These are phyloP conservation scores for Miamiensis avidus DNA, from an alignment of 169 alveolate genomes.

Conservation along the genomic window DNA sequence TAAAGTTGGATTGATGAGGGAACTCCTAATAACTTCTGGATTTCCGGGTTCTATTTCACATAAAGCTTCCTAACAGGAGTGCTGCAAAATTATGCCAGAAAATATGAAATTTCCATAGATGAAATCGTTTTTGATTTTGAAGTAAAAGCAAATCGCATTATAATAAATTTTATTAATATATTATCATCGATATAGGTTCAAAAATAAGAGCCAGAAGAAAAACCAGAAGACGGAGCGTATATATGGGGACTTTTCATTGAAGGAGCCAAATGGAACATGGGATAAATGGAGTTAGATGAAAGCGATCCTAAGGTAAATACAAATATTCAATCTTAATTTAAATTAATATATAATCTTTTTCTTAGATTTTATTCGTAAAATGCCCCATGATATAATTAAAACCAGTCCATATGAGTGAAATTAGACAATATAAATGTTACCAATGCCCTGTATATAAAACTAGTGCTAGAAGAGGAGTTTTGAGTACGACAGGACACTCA, in stretches of 20 bases:
- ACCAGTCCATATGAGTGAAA: constrained; percentile 45
- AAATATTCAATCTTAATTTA: neutral
- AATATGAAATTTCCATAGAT: constrained; percentile 89
- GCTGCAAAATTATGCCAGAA: constrained; percentile 90
- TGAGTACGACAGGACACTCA: constrained; percentile 76
- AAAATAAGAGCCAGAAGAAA: neutral
- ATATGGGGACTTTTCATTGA: constrained; percentile 79
- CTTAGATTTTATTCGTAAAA: constrained; percentile 55
- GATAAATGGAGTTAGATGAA: constrained; percentile 61
- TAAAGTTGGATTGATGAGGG: constrained; percentile 89
- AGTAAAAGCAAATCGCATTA: neutral
- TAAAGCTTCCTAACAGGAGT: constrained; percentile 92
- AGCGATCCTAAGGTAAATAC: constrained; percentile 59
- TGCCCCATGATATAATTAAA: constrained; percentile 57
- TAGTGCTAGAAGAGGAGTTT: constrained; percentile 74
- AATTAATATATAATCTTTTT: constrained; percentile 2
- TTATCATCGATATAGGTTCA: constrained; percentile 1
- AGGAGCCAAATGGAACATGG: constrained; percentile 84
- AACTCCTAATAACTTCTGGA: constrained; percentile 88
- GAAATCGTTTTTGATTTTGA: constrained; percentile 76
- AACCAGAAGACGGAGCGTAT: constrained; percentile 68
- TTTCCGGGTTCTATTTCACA: constrained; percentile 91
- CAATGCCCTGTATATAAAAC: constrained; percentile 82
- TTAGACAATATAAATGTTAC: constrained; percentile 51
- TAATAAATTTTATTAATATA: neutral